Evolutionary conservation across 441 rosid species (phyloP).

Genomic region (Melastoma candidum): DNA sequence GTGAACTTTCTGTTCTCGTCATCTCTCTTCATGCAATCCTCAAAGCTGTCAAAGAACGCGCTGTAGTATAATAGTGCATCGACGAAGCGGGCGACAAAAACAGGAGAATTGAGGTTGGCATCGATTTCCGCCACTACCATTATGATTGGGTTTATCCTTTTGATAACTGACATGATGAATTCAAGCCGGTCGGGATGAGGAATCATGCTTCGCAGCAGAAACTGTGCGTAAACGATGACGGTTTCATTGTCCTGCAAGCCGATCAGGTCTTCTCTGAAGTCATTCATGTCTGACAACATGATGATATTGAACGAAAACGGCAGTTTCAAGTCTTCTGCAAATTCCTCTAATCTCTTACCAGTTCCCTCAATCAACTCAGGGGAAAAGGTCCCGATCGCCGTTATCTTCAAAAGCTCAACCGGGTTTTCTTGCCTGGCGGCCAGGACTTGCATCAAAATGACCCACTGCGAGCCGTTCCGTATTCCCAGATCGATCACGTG

Average conservation of each 20-base stretch:
- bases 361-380: constrained; percentile 25
- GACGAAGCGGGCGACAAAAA: constrained; percentile 33
- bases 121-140: constrained; percentile 37
- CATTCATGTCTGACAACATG: constrained; percentile 31
- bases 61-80: constrained; percentile 36
- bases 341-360: constrained; percentile 27
- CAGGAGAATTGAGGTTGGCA: constrained; percentile 30
- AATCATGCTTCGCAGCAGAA: constrained; percentile 17
- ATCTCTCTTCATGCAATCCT: constrained; percentile 23
- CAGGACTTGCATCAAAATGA: constrained; percentile 44
- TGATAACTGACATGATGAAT: constrained; percentile 31
- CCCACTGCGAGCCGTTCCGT: constrained; percentile 38
- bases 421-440: constrained; percentile 16
- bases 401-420: constrained; percentile 34
- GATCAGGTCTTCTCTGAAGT: constrained; percentile 27
- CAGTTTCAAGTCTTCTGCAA: constrained; percentile 29
- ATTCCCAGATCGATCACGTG: constrained; percentile 38
- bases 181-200: constrained; percentile 30
- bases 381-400: constrained; percentile 26
- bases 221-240: constrained; percentile 19
- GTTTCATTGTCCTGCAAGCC: constrained; percentile 25
- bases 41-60: constrained; percentile 44
- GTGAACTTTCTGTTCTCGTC: constrained; percentile 17
- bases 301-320: constrained; percentile 33
- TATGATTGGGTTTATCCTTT: constrained; percentile 27